phyloP scores from a whole-genome alignment of 2,329 filamentous ascomycete species.

The Colletotrichum liaoningense region DNA sequence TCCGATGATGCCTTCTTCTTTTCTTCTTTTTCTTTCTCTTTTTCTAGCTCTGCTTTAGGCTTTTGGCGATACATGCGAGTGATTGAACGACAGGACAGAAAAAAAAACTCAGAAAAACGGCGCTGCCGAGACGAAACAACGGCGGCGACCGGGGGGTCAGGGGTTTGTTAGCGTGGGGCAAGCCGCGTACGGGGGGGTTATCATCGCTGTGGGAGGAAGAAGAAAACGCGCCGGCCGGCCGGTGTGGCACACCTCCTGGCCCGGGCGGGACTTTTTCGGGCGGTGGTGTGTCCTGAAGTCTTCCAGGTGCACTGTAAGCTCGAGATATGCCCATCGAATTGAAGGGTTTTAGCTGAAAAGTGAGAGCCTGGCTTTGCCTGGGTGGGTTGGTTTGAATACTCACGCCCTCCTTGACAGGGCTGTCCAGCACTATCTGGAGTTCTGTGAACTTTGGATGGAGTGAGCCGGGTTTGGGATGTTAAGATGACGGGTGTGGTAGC shows the following conservation, averaged over 20 bases:
- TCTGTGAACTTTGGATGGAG: background rate
- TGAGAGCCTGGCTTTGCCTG: no score
- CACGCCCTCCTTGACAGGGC: no score
- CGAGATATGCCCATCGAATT: background rate
- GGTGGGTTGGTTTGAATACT: background rate
- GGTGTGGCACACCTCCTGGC: background rate
- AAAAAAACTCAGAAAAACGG: background rate
- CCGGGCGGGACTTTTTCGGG: background rate
- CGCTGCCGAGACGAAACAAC: constrained; percentile 26
- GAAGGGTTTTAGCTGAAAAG: no score
- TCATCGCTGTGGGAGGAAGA: background rate
- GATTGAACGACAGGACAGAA: background rate
- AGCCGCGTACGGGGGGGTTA: background rate
- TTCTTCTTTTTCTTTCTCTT: background rate
- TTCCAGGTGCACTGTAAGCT: background rate
- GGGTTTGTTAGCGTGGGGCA: background rate
- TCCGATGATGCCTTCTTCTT: background rate
- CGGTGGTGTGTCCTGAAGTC: no score
- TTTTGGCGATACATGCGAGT: background rate
- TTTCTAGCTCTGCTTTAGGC: background rate
- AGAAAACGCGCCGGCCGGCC: background rate
- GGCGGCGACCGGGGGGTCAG: background rate
- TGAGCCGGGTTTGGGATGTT: background rate
- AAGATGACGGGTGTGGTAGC: constrained; percentile 10
- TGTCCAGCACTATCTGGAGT: background rate